These are phyloP conservation scores for Botrytis galanthina DNA, from an alignment of 2,329 filamentous ascomycete genomes.

Conservation along the genomic window DNA sequence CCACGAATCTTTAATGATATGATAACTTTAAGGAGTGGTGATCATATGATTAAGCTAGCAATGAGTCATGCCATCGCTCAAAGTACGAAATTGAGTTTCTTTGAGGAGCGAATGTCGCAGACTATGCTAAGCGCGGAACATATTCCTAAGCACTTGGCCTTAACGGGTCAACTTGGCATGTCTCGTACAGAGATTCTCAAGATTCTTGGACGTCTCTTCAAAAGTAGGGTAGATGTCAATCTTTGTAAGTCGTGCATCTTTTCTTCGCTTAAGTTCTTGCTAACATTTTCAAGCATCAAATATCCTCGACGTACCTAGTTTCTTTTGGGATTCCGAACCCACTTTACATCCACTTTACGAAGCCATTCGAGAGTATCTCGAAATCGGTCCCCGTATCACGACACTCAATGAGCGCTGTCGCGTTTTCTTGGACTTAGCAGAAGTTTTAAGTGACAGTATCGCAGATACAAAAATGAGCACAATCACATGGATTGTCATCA, in stretches of 20 bases:
- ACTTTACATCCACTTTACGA: constrained; percentile 92
- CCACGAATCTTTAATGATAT: constrained; percentile 98
- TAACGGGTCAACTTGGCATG: constrained; percentile 90
- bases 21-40: constrained; percentile 91
- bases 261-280: constrained; percentile 18
- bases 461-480: constrained; percentile 92
- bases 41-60: constrained; percentile 98
- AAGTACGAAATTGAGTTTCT: constrained; percentile 93
- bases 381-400: constrained; percentile 93
- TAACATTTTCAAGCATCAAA: constrained; percentile 67
- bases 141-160: constrained; percentile 81
- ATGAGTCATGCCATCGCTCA: constrained; percentile 98
- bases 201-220: constrained; percentile 87
- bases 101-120: constrained; percentile 91
- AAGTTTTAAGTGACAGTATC: constrained; percentile 89
- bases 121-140: constrained; percentile 93
- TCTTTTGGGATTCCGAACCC: constrained; percentile 98
- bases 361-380: constrained; percentile 93
- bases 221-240: constrained; percentile 94
- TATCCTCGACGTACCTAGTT: constrained; percentile 92
- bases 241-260: constrained; percentile 65
- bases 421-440: constrained; percentile 93
- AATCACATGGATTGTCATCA: constrained; percentile 98
- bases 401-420: constrained; percentile 96
- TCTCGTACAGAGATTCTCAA: constrained; percentile 87